A percentile compares a stretch with the other conserved stretches of the same genome.
phyloP scores from a whole-genome alignment of 768 basidiomycete genomes.

The Pilatotrama ljubarskyi region DNA sequence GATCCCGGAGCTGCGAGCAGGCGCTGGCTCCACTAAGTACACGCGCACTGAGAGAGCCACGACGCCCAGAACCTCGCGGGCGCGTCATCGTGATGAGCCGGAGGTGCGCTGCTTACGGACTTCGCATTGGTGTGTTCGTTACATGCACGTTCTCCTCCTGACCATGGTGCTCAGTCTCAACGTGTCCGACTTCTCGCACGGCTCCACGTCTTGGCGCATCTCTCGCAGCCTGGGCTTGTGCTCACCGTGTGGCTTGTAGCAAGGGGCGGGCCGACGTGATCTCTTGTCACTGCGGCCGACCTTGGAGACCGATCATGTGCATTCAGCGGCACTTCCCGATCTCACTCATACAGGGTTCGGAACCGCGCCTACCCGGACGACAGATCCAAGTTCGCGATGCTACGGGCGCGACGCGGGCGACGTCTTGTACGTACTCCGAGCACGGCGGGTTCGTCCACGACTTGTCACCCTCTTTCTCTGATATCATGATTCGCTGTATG shows the following conservation, averaged over 20 bases:
- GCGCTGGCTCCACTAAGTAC: constrained; percentile 9
- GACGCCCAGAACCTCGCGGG: background rate
- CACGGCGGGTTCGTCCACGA: constrained; percentile 8
- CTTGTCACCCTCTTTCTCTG: constrained; percentile 15
- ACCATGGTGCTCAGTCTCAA: too few relatives aligned
- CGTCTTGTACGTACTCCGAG: constrained; percentile 10
- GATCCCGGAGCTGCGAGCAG: background rate
- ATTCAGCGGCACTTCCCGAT: background rate
- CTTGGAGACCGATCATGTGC: constrained; percentile 18
- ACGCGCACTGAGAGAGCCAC: background rate
- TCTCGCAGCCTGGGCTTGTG: background rate
- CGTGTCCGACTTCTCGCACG: too few relatives aligned
- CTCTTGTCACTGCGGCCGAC: background rate
- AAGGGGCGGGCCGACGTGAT: background rate
- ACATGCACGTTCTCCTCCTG: background rate
- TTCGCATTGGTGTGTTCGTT: background rate
- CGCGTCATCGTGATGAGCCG: constrained; percentile 3
- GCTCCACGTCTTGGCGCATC: too few relatives aligned
- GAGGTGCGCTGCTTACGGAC: background rate
- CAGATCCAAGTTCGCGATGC: background rate
- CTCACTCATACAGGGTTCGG: background rate
- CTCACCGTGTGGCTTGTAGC: background rate
- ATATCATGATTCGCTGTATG: constrained; percentile 4
- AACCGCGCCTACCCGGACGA: background rate
- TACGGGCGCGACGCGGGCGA: constrained; percentile 1